phyloP scores from a whole-genome alignment of 176 grass and related monocot species.

The Melocanna baccifera region DNA sequence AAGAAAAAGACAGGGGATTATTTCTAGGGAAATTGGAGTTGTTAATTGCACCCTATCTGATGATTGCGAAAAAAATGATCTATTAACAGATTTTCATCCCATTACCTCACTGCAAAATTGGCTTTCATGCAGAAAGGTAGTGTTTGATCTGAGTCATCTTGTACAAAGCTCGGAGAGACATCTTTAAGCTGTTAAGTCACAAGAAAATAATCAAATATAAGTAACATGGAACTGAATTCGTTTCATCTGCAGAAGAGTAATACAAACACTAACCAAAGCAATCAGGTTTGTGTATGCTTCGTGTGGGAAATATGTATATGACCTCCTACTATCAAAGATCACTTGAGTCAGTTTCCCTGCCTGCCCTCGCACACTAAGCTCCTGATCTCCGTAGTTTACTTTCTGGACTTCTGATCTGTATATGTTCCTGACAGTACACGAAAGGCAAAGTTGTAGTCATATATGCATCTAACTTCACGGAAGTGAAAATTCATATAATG shows the following conservation, averaged over 20 bases:
- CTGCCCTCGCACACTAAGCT: conserved; percentile 34
- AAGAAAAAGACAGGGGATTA: background rate
- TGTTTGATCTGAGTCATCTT: conserved; percentile 73
- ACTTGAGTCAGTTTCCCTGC: conserved; percentile 52
- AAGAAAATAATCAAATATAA: background rate
- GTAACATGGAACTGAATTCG: background rate
- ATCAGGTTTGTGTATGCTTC: conserved; percentile 54
- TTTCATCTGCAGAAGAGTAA: background rate
- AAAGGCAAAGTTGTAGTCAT: conserved; percentile 6
- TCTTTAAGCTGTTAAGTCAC: conserved; percentile 53
- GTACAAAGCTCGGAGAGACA: conserved; percentile 40
- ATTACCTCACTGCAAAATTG: conserved; percentile 77
- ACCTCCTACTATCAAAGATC: conserved; percentile 75
- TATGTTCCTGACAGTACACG: conserved; percentile 40
- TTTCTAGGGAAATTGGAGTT: background rate
- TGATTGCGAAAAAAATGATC: background rate
- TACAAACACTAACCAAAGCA: conserved; percentile 50
- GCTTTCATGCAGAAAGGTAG: conserved; percentile 80
- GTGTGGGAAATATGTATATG: conserved; percentile 75
- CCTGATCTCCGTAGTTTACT: conserved; percentile 53
- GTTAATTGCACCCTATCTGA: background rate
- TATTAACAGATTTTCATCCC: conserved; percentile 2
- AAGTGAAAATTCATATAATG: background rate
- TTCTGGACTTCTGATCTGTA: conserved; percentile 52
- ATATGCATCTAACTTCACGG: background rate